Base-by-base conservation (phyloP, 1,284 basidiomycete genomes). In the Irpex sp. region DNA sequence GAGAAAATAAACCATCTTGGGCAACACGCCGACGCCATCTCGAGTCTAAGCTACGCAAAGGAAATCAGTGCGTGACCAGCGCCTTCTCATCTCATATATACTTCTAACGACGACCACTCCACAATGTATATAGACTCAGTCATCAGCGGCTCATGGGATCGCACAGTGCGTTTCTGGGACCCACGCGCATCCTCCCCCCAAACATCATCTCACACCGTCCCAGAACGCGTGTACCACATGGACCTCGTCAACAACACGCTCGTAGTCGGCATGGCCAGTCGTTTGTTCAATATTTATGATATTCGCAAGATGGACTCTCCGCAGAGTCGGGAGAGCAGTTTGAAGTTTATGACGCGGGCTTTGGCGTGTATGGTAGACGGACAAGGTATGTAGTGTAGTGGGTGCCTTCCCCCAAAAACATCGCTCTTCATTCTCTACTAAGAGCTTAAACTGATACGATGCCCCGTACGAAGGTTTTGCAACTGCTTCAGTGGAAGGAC, bases 281-380 rank as follows among this genome's bases (percentile, higher is more conserved):
- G 96, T 4, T 78, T 94, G 11, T 94, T 97, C 69, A 85, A 91
- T 72, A 94, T 97, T 9, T 97, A 92, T 71, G 92, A 95, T 67
- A 80, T 94, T 8, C 81, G 89, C 38, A 88, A 88, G 67, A 89
- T 97, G 83, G 80, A 83, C 63, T 76, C 81, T 60, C 87, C 91
- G 0, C 92, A 96, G 71, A 85, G 86, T 71, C 79, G 97, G 65
- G 97, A 98, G 78, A 96, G 93, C 73, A 94, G 92, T 67, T 77
- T 99, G 66, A 98, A 98, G 77, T 98, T 93, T 75, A 93, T 98
- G 90, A 96, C 96, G 38, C 80, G 96, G 58, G 91, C 89, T 61
- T 77, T 99, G 51, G 92, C 91, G 15, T 96, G 93, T 73, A 98
- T 98, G 95, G 83, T 86, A 0, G 91, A 94, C 70, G 96, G 96